phyloP scores from a whole-genome alignment of 208 protist genomes.

The Endotrypanum monterogeii region DNA sequence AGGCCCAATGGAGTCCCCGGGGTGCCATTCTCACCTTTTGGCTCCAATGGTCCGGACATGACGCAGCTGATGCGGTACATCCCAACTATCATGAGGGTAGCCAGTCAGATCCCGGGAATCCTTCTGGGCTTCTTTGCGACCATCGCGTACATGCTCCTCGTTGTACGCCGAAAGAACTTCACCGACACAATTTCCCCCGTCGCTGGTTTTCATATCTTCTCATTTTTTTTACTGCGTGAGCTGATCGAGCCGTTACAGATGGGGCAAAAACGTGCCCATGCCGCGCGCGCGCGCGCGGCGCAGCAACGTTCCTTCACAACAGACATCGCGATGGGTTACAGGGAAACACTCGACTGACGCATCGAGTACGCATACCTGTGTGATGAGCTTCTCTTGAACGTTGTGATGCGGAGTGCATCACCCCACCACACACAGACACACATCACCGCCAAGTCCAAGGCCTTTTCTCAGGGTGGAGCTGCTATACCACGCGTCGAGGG shows the following conservation, averaged over 20 bases:
- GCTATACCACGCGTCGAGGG: too few relatives aligned
- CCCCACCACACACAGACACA: too few relatives aligned
- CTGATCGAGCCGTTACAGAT: slow-evolving; percentile 43
- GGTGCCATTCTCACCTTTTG: slow-evolving; percentile 14
- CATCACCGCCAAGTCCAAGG: too few relatives aligned
- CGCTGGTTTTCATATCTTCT: slow-evolving; percentile 68
- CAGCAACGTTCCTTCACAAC: slow-evolving; percentile 42
- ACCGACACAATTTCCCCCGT: slow-evolving; percentile 50
- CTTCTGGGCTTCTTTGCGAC: slow-evolving; percentile 59
- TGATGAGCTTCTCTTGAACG: background rate
- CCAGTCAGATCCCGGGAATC: slow-evolving; percentile 42
- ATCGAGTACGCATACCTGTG: slow-evolving; percentile 1
- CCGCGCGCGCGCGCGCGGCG: slow-evolving; percentile 22
- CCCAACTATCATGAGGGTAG: slow-evolving; percentile 46
- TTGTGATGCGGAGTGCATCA: slow-evolving; percentile 33
- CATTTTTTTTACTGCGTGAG: slow-evolving; percentile 57
- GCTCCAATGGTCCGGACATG: slow-evolving; percentile 26
- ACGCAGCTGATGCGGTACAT: slow-evolving; percentile 53
- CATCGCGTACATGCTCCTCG: slow-evolving; percentile 40
- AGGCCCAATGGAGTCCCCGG: background rate
- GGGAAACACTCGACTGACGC: slow-evolving; percentile 53
- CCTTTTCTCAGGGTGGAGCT: too few relatives aligned
- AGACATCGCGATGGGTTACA: slow-evolving; percentile 75
- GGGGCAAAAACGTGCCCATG: slow-evolving; percentile 21
- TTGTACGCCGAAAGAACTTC: slow-evolving; percentile 45